Percentiles rank a stretch among this genome's conserved stretches.
Evolutionary conservation across 352 stramenopile genomes (phyloP).

Genomic region (Phytophthora idaei): DNA sequence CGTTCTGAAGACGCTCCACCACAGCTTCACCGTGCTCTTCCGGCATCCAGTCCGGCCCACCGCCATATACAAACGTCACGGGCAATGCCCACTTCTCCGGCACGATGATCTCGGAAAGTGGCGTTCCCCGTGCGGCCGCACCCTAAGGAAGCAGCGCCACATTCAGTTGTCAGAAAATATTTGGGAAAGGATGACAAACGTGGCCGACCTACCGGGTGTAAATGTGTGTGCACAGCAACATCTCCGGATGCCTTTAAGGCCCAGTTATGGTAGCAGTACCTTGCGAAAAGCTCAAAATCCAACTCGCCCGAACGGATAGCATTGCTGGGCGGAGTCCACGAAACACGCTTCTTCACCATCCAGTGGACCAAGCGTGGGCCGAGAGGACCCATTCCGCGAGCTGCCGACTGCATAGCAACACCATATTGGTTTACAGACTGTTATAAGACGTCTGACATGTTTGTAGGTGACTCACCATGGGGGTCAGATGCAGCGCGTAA

Average conservation of each 20-base stretch:
- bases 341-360: conserved; percentile 52
- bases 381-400: conserved; percentile 63
- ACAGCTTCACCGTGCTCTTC: conserved; percentile 60
- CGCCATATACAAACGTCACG: conserved; percentile 74
- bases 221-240: conserved; percentile 68
- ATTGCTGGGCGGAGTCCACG: conserved; percentile 61
- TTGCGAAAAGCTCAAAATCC: conserved; percentile 61
- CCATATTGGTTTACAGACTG: background rate
- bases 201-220: conserved; percentile 47
- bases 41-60: conserved; percentile 76
- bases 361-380: conserved; percentile 51
- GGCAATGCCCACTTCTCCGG: conserved; percentile 50
- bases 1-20: conserved; percentile 47
- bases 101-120: conserved; percentile 54
- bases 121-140: conserved; percentile 40
- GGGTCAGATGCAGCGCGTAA: conserved; percentile 47
- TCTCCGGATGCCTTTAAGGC: conserved; percentile 67
- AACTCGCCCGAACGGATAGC: conserved; percentile 70
- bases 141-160: conserved; percentile 27
- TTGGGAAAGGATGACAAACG: background rate
- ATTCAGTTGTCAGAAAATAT: background rate
- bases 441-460: background rate
- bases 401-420: conserved; percentile 35
- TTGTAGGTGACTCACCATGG: conserved; percentile 42
- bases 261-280: conserved; percentile 83